Base-by-base conservation (phyloP, 495 filamentous ascomycete species). In the Usnea hakonensis region DNA sequence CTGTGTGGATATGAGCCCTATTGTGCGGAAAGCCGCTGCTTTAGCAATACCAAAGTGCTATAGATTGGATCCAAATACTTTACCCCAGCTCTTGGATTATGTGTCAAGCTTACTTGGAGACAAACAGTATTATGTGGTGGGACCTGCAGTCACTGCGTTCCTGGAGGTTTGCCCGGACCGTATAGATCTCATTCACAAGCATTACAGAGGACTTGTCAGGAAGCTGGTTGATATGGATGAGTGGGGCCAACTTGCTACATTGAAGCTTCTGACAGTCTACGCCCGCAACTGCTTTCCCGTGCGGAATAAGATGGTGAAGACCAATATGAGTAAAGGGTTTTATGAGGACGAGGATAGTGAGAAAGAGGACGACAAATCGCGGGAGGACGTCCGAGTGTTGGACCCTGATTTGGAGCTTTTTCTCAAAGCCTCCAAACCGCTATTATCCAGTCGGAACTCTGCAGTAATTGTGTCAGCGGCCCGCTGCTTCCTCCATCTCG, bases 211-310 rank as follows among this genome's bases (percentile, higher is more conserved):
- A 55, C 74, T 98, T 50, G 84, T 93, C 44, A 89, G 85, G 72
- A 96, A 96, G 78, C 75, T 97, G 35, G 90, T 97, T 33, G 94
- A 97, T 69, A 98, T 98, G 94, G 94, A 98, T 74, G 94, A 98
- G 73, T 98, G 94, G 94, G 87, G 90, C 50, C 94, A 98, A 73
- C 73, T 97, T 3, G 87, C 88, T 0, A 89, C 88, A 13, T 66
- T 97, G 66, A 83, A 85, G 52, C 74, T 97, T 62, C 84, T 97
- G 82, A 87, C 86, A 7, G 71, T 85, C 32, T 98, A 98, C 68
- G 85, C 90, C 7, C 84, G 94, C 32, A 86, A 84, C 74, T 97
- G 90, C 75, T 98, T 98, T 69, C 94, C 94, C 6, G 79, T 79
- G 37, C 83, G 83, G 72, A 89, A 76, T 32, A 74, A 74, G 64